Conservation (phyloP, 495 filamentous ascomycete genomes). For the Lichenothelia convexa region DNA sequence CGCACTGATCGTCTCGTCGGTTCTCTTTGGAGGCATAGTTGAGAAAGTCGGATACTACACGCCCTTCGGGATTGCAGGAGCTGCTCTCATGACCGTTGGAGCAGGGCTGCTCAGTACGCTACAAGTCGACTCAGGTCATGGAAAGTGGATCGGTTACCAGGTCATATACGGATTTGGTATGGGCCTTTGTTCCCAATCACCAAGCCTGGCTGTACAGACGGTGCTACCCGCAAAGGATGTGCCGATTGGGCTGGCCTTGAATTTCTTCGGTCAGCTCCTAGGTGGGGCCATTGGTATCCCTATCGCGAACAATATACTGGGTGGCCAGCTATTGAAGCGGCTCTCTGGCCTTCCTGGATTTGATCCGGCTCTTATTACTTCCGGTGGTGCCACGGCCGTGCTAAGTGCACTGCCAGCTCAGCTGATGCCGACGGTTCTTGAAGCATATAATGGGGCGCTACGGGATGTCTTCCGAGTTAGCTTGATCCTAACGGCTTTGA, state of each 20-base stretch:
- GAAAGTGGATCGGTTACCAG: slow-evolving; percentile 22
- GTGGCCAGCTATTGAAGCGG: too few species aligned
- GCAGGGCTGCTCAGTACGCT: slow-evolving; percentile 19
- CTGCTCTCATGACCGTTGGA: slow-evolving; percentile 17
- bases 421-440: too few species aligned
- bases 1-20: slow-evolving; percentile 11
- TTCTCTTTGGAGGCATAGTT: slow-evolving; percentile 11
- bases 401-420: too few species aligned
- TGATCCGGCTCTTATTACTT: too few species aligned
- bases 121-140: slow-evolving; percentile 5
- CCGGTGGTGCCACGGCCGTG: too few species aligned
- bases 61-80: slow-evolving; percentile 18
- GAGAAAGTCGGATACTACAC: slow-evolving; percentile 23
- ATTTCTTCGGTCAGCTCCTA: slow-evolving; percentile 11
- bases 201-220: slow-evolving; percentile 23
- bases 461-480: too few species aligned
- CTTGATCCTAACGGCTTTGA: too few species aligned
- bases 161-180: slow-evolving; percentile 23
- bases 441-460: too few species aligned
- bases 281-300: slow-evolving; percentile 12
- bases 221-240: slow-evolving; percentile 13
- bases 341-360: too few species aligned
- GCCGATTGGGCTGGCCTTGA: not conserved
- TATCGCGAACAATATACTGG: slow-evolving; percentile 11
- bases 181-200: slow-evolving; percentile 21